phyloP scores from a whole-genome alignment of 495 filamentous ascomycete species.

The Hypomontagnella submonticulosa region DNA sequence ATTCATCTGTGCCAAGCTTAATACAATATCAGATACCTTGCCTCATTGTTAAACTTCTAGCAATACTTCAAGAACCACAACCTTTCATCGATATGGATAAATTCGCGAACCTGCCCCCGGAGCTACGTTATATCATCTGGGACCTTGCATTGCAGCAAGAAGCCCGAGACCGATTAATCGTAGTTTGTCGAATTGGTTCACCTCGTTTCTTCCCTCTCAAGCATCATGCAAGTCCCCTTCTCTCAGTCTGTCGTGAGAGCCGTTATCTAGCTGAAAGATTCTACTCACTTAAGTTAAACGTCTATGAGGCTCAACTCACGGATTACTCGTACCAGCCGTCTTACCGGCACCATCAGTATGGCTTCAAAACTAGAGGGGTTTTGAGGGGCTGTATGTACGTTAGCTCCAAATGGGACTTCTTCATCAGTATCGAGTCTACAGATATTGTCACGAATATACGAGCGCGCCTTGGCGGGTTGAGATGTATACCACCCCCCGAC shows the following conservation, averaged over 20 bases:
- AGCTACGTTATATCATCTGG: slow-evolving; percentile 23
- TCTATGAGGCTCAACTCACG: not conserved
- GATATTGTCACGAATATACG: not conserved
- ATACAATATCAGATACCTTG: no score
- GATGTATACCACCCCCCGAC: no score
- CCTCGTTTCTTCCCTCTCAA: slow-evolving; percentile 5
- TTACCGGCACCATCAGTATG: not conserved
- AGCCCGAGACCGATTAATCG: slow-evolving; percentile 14
- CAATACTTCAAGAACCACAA: not conserved
- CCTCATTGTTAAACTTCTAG: not conserved
- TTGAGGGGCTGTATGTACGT: slow-evolving; percentile 8
- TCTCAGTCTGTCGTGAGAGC: slow-evolving; percentile 21
- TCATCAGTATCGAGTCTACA: not conserved
- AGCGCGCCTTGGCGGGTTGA: no score
- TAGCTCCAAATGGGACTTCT: slow-evolving; percentile 9
- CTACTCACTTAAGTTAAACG: slow-evolving; percentile 10
- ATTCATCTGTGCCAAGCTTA: no score
- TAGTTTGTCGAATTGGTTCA: not conserved
- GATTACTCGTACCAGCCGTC: not conserved
- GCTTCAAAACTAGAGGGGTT: not conserved
- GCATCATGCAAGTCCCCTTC: slow-evolving; percentile 13
- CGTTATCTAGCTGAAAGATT: slow-evolving; percentile 17
- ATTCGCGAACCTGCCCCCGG: slow-evolving; percentile 10
- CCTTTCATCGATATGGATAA: slow-evolving; percentile 1
- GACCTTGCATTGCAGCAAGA: slow-evolving; percentile 13